A percentile compares a stretch with the other conserved stretches of the same genome.
Evolutionary conservation across 495 filamentous ascomycete genomes (phyloP).

Genomic region (Daldinia grandis): DNA sequence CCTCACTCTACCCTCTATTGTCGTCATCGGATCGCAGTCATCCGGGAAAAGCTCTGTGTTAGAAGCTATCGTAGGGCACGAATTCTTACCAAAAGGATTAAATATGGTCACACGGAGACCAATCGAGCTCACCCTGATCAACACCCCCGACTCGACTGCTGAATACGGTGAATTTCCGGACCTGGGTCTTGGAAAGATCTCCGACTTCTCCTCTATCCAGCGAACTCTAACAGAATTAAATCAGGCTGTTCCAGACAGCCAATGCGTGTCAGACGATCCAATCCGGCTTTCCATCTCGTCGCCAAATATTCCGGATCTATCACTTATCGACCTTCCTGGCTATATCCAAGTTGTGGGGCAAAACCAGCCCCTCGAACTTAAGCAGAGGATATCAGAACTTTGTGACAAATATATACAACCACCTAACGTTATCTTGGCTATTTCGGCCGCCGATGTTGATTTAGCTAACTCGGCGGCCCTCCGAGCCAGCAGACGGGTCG

Average conservation of each 20-base stretch:
- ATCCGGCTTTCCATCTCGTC: slow-evolving; percentile 96
- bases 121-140: slow-evolving; percentile 96
- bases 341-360: slow-evolving; percentile 95
- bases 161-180: slow-evolving; percentile 98
- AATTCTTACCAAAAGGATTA: slow-evolving; percentile 94
- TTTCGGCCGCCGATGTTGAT: slow-evolving; percentile 97
- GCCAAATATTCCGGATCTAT: slow-evolving; percentile 93
- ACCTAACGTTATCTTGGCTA: slow-evolving; percentile 95
- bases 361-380: slow-evolving; percentile 90
- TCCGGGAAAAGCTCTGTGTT: slow-evolving; percentile 98
- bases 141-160: slow-evolving; percentile 86
- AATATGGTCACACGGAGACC: slow-evolving; percentile 99
- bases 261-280: slow-evolving; percentile 95
- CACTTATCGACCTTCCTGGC: slow-evolving; percentile 93
- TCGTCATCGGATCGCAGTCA: slow-evolving; percentile 97
- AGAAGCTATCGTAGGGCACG: slow-evolving; percentile 96
- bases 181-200: slow-evolving; percentile 86
- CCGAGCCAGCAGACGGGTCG: slow-evolving; percentile 87
- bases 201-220: slow-evolving; percentile 92
- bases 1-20: slow-evolving; percentile 90
- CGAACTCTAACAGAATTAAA: slow-evolving; percentile 95
- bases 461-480: slow-evolving; percentile 95
- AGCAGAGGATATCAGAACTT: slow-evolving; percentile 93
- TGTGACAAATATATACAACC: slow-evolving; percentile 98
- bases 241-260: slow-evolving; percentile 83